phyloP scores from a whole-genome alignment of 352 stramenopile species.

The Globisporangium megalacanthum region DNA sequence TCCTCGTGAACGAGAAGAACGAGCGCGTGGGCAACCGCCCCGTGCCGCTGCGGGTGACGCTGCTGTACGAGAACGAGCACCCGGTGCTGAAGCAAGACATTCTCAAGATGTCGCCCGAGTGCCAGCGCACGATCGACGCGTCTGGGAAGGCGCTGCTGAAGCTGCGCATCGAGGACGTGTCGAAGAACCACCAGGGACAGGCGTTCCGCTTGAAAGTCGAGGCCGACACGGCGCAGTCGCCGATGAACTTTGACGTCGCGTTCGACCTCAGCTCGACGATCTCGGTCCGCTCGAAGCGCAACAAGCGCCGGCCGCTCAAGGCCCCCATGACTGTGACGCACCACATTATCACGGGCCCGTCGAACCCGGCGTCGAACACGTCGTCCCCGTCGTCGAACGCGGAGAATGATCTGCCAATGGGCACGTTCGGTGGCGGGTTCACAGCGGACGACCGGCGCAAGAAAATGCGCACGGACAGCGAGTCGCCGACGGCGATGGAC shows the following conservation, averaged over 20 bases:
- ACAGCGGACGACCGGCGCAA: constrained; percentile 64
- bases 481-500: constrained; percentile 15
- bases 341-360: constrained; percentile 65
- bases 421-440: constrained; percentile 40
- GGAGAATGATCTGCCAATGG: constrained; percentile 52
- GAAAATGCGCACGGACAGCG: constrained; percentile 40
- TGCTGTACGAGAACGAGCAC: constrained; percentile 87
- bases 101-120: constrained; percentile 87
- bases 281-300: constrained; percentile 93
- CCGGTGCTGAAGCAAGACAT: constrained; percentile 94
- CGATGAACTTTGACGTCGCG: constrained; percentile 87
- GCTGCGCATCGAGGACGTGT: constrained; percentile 94
- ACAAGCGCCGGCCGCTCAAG: constrained; percentile 80
- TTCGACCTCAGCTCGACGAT: constrained; percentile 89
- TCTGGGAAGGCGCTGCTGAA: constrained; percentile 81
- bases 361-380: constrained; percentile 57
- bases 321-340: constrained; percentile 47
- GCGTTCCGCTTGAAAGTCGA: constrained; percentile 91
- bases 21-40: constrained; percentile 67
- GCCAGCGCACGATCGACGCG: constrained; percentile 79
- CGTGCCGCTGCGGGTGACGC: constrained; percentile 70
- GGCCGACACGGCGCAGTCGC: constrained; percentile 83
- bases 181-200: constrained; percentile 96
- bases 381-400: constrained; percentile 67
- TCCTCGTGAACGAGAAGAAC: constrained; percentile 74